These are phyloP conservation scores for Saitozyma sp. DNA, from an alignment of 768 basidiomycete species.

Conservation along the genomic window DNA sequence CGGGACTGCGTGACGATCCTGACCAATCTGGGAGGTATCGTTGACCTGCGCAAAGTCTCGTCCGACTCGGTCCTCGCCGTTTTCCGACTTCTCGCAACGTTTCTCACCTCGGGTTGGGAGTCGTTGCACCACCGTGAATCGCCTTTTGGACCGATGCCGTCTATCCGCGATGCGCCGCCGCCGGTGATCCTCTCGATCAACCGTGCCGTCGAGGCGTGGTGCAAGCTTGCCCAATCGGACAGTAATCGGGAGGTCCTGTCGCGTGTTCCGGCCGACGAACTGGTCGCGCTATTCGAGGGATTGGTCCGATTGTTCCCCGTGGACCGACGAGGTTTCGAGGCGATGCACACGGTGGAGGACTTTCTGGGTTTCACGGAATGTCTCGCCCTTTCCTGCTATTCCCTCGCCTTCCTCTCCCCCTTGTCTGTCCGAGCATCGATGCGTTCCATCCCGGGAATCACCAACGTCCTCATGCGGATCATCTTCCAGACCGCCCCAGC, in stretches of 20 bases:
- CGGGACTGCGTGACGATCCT: constrained; percentile 75
- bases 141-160: constrained; percentile 15
- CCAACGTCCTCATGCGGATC: constrained; percentile 61
- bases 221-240: constrained; percentile 74
- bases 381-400: constrained; percentile 77
- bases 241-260: constrained; percentile 71
- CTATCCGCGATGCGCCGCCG: constrained; percentile 56
- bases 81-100: constrained; percentile 70
- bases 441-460: constrained; percentile 68
- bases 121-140: constrained; percentile 42
- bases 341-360: constrained; percentile 56
- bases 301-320: constrained; percentile 84
- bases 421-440: constrained; percentile 70
- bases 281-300: constrained; percentile 66
- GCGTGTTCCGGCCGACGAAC: constrained; percentile 59
- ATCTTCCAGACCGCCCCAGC: constrained; percentile 25
- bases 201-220: constrained; percentile 76
- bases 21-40: constrained; percentile 61
- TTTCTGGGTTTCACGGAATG: constrained; percentile 82
- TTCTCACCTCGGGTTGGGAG: constrained; percentile 68
- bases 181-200: constrained; percentile 60
- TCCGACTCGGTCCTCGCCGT: constrained; percentile 57
- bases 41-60: constrained; percentile 56
- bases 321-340: constrained; percentile 66
- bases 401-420: constrained; percentile 77